Evolutionary conservation across 768 basidiomycete species (phyloP).

Genomic region (Panaeolus cyanescens): DNA sequence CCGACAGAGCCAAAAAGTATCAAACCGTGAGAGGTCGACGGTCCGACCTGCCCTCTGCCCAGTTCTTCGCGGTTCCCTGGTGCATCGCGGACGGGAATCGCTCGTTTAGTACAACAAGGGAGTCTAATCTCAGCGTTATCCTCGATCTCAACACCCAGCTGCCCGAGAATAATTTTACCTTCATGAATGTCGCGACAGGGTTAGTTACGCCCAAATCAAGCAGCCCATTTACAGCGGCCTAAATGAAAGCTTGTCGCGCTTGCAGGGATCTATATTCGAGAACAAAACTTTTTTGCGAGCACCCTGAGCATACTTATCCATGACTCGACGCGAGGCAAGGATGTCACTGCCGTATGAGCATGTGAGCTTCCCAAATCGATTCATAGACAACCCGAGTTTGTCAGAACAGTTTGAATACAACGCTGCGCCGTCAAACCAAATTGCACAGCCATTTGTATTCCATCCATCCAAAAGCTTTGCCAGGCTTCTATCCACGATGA

Average conservation of each 20-base stretch:
- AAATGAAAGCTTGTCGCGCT: constrained; percentile 3
- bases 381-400: background rate
- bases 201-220: background rate
- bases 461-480: background rate
- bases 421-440: background rate
- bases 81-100: background rate
- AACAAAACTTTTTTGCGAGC: background rate
- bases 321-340: background rate
- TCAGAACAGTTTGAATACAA: constrained; percentile 2
- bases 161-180: constrained; percentile 2
- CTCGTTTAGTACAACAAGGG: background rate
- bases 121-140: constrained; percentile 2
- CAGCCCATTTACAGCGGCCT: background rate
- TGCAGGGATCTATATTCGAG: constrained; percentile 1
- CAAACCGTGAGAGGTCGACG: constrained; percentile 7
- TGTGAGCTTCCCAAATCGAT: constrained; percentile 1
- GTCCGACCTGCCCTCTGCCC: constrained; percentile 14
- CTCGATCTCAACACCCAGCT: background rate
- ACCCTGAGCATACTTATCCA: constrained; percentile 1
- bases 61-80: background rate
- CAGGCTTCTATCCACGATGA: background rate
- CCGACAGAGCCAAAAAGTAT: constrained; percentile 4
- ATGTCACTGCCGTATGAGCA: constrained; percentile 2
- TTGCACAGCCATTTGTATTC: background rate
- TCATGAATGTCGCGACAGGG: constrained; percentile 2